Evolutionary conservation across 1,139 yeast species (phyloP), one percentile per base, ranked within the genome.

Genomic region (Diutina rugosa): DNA sequence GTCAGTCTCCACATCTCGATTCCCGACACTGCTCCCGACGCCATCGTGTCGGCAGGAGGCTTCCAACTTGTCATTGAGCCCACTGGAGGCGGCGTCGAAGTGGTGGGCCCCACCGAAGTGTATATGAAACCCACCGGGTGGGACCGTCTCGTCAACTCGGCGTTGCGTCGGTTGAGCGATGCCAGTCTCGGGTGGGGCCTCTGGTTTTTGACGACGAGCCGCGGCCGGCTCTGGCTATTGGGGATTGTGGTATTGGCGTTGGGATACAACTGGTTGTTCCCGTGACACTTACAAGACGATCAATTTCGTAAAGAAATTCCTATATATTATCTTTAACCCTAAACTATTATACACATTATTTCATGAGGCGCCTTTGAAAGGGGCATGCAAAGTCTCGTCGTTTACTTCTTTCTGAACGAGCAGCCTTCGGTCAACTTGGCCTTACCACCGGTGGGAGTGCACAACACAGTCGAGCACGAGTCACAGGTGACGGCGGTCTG

Each of bases 361-460:
- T n/a, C 41, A 35, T 35, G 41, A 35, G 41, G 10, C n/a, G n/a
- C 41, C 35, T 8, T 10, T 5, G 10, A 35, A 35, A 10, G 10
- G 12, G 41, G 41, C 41, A 35, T 35, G 41, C 41, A 35, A 35
- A 35, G 41, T 10, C 41, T 35, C 41, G 41, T 35, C 41, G 41
- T 35, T 85, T 90, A 93, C 88, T 93, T 93, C 82, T 89, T 89
- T 87, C 99, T 90, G 95, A 90, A 93, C 71, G 99, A 93, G 73
- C 95, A 87, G 76, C 99, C 99, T 82, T 93, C 99, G 69, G 98
- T 89, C 78, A 93, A 87, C 81, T 88, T 90, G 72, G 98, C 97
- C 85, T 93, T 93, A 84, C 99, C 99, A 84, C 99, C 99, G 66
- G 98, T 90, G 73, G 99, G 99, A 74, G 95, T 88, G 81, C 98